Base-by-base conservation (phyloP, 179 eudicot genomes). In the Amaranthus tricolor region DNA sequence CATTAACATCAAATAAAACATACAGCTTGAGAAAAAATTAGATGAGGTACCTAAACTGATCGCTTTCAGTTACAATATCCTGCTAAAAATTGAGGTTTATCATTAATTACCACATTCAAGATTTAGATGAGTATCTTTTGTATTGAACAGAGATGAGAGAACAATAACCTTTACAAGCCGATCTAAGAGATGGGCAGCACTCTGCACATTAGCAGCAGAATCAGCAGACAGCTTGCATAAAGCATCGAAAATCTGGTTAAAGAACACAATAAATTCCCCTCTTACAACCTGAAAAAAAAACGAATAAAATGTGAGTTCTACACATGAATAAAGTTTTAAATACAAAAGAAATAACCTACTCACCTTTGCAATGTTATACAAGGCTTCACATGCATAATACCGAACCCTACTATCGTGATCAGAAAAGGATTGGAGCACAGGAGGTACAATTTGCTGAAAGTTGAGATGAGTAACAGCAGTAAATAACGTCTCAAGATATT, bases 131-230 rank as follows among this genome's bases (percentile, higher is more conserved):
- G 13, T 44, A 48, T 17, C 44, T 50, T 58, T 7, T 55, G 49
- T 40, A 44, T 57, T n/a, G 59, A 48, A 62, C 56, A 31, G 13
- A 50, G 9, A 31, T 60, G 24, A 10, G 55, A 31, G 40, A 31
- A 31, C 40, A 31, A 53, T 82, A 66, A 96, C 99, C 97, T 96
- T 96, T 61, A 96, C 99, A 77, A 96, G 98, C 82, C 96, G 84
- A 76, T 96, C 99, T 82, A 96, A 85, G 62, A 96, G 99, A 89
- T 93, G 99, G 80, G 99, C 98, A 64, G 99, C 99, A 91, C 98
- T 93, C 80, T 93, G 99, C 76, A 96, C 98, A 86, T 88, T 93
- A 81, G 96, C 83, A 91, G 93, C 99, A 54, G 98, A 86, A 77
- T 96, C 99, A 68, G 97, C 97, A 62, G 99, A 91, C 79, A 96